phyloP scores from a whole-genome alignment of 2,329 filamentous ascomycete species.

The Ceratocystis diversiconidia region DNA sequence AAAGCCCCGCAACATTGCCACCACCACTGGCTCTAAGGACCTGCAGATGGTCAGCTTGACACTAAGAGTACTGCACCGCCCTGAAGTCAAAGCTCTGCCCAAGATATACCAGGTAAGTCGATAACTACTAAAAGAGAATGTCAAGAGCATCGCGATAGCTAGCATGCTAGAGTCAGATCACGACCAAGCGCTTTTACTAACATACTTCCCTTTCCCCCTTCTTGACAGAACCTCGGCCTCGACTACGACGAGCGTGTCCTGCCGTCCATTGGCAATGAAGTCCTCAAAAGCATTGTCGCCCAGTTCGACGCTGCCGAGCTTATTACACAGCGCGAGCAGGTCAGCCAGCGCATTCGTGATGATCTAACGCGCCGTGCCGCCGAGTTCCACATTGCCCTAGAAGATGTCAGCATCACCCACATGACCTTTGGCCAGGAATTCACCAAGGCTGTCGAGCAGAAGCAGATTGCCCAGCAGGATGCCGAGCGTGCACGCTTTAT shows the following conservation, averaged over 20 bases:
- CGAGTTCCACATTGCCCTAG: conserved; percentile 98
- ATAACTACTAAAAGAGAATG: background rate
- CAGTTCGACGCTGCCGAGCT: conserved; percentile 98
- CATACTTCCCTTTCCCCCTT: background rate
- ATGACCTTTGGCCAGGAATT: conserved; percentile 99
- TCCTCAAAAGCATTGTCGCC: conserved; percentile 94
- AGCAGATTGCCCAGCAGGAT: conserved; percentile 99
- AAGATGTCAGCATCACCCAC: conserved; percentile 98
- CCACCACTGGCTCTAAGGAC: conserved; percentile 96
- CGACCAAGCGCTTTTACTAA: conserved; percentile 11
- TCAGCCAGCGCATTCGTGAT: conserved; percentile 81
- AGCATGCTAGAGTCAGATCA: background rate
- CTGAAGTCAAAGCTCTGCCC: conserved; percentile 80
- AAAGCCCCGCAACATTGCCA: conserved; percentile 92
- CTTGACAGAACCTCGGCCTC: conserved; percentile 70
- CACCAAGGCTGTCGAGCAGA: conserved; percentile 97
- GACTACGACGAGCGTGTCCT: conserved; percentile 98
- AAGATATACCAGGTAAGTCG: conserved; percentile 86
- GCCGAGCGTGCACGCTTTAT: conserved; percentile 95
- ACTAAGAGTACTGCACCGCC: conserved; percentile 83
- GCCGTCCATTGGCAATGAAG: conserved; percentile 97
- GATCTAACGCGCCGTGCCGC: conserved; percentile 84
- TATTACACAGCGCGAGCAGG: conserved; percentile 96
- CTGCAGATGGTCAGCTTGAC: conserved; percentile 99
- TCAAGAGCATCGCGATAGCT: background rate